Conservation (phyloP, 306 rosid species). For the Casuarina glauca region DNA sequence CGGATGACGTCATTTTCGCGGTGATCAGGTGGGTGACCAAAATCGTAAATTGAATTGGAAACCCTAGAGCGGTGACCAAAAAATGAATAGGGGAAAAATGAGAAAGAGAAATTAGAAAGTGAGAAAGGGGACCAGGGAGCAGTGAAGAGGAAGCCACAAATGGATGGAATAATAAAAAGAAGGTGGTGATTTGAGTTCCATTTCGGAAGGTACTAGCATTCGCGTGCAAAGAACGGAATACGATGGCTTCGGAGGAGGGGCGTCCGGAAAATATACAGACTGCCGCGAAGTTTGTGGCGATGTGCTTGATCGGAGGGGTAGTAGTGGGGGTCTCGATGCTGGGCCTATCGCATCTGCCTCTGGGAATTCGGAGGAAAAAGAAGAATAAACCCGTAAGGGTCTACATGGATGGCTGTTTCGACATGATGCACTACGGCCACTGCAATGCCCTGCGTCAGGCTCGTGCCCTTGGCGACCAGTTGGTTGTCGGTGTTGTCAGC, state of each 20-base stretch:
- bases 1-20: not conserved
- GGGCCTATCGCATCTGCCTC: conserved; percentile 37
- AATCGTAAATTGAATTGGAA: not conserved
- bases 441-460: conserved; percentile 74
- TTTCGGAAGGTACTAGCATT: not conserved
- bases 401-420: conserved; percentile 67
- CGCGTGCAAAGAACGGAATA: not conserved
- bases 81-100: not conserved
- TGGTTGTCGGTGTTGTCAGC: conserved; percentile 64
- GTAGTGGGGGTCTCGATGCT: conserved; percentile 54
- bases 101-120: not conserved
- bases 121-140: not conserved
- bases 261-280: conserved; percentile 26
- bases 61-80: not conserved
- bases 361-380: conserved; percentile 40
- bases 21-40: not conserved
- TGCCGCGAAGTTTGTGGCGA: conserved; percentile 56
- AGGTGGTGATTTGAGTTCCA: not conserved
- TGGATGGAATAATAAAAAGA: not conserved
- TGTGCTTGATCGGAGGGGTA: conserved; percentile 64
- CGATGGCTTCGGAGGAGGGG: conserved; percentile 47
- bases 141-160: no score
- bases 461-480: conserved; percentile 59
- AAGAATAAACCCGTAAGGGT: conserved; percentile 62
- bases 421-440: conserved; percentile 74